Percentiles rank a stretch among this genome's conserved stretches.
phyloP scores from a whole-genome alignment of 192 early-diverging fungal species.

The Backusella mclennaniae region DNA sequence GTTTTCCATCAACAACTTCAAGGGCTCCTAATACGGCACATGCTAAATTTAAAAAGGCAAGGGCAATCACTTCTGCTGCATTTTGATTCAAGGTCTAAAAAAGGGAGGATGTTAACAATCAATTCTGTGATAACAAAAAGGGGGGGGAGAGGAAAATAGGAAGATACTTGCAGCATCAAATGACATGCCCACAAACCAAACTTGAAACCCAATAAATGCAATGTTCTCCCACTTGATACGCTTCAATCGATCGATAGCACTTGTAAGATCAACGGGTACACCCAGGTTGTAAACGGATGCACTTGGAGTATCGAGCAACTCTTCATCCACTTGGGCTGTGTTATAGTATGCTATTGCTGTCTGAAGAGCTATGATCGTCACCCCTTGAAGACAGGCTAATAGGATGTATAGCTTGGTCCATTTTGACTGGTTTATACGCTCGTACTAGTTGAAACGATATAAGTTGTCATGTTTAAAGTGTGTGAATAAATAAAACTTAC shows the following conservation, averaged over 20 bases:
- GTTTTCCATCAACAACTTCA: conserved; percentile 30
- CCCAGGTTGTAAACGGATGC: background rate
- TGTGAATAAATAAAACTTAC: background rate
- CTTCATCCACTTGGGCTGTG: conserved; percentile 14
- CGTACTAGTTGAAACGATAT: conserved; percentile 12
- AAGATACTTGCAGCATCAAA: conserved; percentile 37
- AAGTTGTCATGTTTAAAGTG: background rate
- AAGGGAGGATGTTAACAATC: background rate
- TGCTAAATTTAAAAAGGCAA: conserved; percentile 31
- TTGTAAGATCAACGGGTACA: background rate
- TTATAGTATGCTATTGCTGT: conserved; percentile 33
- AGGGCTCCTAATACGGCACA: conserved; percentile 33
- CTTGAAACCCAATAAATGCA: conserved; percentile 39
- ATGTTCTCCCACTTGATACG: conserved; percentile 43
- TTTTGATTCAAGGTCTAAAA: conserved; percentile 39
- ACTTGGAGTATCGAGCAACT: background rate
- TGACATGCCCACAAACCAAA: conserved; percentile 35
- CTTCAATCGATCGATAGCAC: conserved; percentile 20
- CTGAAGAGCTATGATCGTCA: conserved; percentile 31
- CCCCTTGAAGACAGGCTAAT: conserved; percentile 28
- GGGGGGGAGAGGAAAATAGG: background rate
- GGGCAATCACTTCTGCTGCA: conserved; percentile 33
- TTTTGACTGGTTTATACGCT: conserved; percentile 25
- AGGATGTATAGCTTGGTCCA: conserved; percentile 29
- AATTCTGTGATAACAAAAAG: background rate